phyloP scores from a whole-genome alignment of 768 basidiomycete genomes.

The Hortiboletus campestris region DNA sequence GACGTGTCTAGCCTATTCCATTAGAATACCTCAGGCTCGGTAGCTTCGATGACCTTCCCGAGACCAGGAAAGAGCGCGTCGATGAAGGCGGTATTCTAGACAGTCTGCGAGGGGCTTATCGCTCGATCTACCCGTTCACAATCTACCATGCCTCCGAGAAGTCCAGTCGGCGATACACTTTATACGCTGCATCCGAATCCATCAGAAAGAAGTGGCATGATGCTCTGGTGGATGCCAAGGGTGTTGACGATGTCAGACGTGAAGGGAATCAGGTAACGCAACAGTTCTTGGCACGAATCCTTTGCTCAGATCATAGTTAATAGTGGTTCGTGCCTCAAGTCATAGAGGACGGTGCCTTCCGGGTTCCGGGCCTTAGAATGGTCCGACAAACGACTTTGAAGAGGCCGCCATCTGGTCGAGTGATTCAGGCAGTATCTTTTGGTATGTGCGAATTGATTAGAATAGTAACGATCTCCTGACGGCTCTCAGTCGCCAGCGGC shows the following conservation, averaged over 20 bases:
- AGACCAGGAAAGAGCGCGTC: slow-evolving; percentile 59
- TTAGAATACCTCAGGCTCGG: slow-evolving; percentile 75
- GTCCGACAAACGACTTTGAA: slow-evolving; percentile 29
- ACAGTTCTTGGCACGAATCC: neutral
- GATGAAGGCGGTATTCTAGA: slow-evolving; percentile 61
- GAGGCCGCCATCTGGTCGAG: slow-evolving; percentile 50
- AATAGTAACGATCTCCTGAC: neutral
- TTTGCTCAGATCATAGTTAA: slow-evolving; percentile 7
- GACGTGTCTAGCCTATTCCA: slow-evolving; percentile 62
- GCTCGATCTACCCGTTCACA: slow-evolving; percentile 71
- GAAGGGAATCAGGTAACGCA: slow-evolving; percentile 67
- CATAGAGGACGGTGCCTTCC: slow-evolving; percentile 63
- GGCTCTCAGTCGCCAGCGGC: slow-evolving; percentile 39
- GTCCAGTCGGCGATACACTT: slow-evolving; percentile 61
- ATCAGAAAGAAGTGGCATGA: slow-evolving; percentile 62
- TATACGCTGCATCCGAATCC: slow-evolving; percentile 61
- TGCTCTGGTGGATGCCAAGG: slow-evolving; percentile 59
- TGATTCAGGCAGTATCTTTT: slow-evolving; percentile 61
- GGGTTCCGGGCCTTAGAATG: slow-evolving; percentile 40
- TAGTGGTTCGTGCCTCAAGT: slow-evolving; percentile 68
- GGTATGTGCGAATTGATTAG: slow-evolving; percentile 39
- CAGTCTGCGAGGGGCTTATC: slow-evolving; percentile 48
- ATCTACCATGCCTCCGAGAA: slow-evolving; percentile 67
- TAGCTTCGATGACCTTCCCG: slow-evolving; percentile 56
- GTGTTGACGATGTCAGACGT: slow-evolving; percentile 58